Conservation (phyloP, 169 alveolate genomes). For the Toxoplasma gondii region DNA sequence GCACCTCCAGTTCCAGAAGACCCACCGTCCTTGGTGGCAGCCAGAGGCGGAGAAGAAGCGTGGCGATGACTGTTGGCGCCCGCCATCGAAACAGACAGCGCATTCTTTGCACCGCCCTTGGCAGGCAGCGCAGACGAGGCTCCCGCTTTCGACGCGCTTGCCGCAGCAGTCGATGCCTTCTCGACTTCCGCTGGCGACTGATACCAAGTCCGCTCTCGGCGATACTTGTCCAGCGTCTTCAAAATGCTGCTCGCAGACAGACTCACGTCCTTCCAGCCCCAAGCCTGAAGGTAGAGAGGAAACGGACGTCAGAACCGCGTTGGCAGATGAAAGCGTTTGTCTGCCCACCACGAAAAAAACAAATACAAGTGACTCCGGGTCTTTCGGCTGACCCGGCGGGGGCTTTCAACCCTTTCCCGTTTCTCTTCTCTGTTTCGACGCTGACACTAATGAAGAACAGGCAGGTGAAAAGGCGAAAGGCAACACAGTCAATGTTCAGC, state of each 20-base stretch:
- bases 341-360: too few species aligned
- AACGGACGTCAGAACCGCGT: not conserved
- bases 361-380: too few species aligned
- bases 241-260: constrained; percentile 58
- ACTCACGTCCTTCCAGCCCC: constrained; percentile 58
- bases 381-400: too few species aligned
- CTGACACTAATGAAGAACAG: too few species aligned
- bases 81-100: not conserved
- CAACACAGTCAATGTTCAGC: too few species aligned
- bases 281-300: constrained; percentile 35
- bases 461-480: too few species aligned
- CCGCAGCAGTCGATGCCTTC: not conserved
- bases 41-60: not conserved
- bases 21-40: not conserved
- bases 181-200: constrained; percentile 27
- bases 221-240: constrained; percentile 58
- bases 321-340: not conserved
- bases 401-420: too few species aligned
- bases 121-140: not conserved
- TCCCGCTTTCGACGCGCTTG: not conserved
- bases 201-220: constrained; percentile 46
- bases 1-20: not conserved
- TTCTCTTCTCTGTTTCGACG: too few species aligned
- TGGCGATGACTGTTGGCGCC: not conserved
- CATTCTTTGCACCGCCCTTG: not conserved